A percentile compares a stretch with the other conserved stretches of the same genome.
These are phyloP conservation scores for Trichopus zeylanicus DNA, from an alignment of 116 monocot genomes.

Conservation along the genomic window DNA sequence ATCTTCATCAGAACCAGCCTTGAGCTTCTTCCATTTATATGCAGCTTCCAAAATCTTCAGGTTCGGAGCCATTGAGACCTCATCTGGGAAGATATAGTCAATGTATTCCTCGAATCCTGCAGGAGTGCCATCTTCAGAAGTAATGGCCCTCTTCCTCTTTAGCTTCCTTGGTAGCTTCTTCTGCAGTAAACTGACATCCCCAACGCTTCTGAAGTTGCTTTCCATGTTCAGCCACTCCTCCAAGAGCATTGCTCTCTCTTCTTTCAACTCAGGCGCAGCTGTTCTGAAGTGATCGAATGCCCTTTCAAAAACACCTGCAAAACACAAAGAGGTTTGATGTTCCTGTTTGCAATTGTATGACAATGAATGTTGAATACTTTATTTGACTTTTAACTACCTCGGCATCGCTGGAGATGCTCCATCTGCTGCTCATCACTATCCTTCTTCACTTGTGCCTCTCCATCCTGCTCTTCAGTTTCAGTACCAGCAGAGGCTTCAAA, in stretches of 20 bases:
- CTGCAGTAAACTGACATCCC: conserved; percentile 61
- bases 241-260: conserved; percentile 91
- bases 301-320: conserved; percentile 75
- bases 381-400: conserved; percentile 41
- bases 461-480: conserved; percentile 15
- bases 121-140: conserved; percentile 64
- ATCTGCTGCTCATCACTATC: conserved; percentile 19
- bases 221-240: conserved; percentile 91
- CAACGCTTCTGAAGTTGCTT: conserved; percentile 39
- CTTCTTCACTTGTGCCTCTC: conserved; percentile 11
- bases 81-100: conserved; percentile 92
- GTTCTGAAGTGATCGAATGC: conserved; percentile 88
- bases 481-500: conserved; percentile 72
- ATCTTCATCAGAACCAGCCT: conserved; percentile 44
- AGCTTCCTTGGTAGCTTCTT: conserved; percentile 90
- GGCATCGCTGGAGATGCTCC: conserved; percentile 34
- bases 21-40: conserved; percentile 87
- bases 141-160: conserved; percentile 75
- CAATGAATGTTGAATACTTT: background rate
- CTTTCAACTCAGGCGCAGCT: conserved; percentile 77
- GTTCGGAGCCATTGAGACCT: conserved; percentile 62
- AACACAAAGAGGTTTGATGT: background rate
- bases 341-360: background rate
- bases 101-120: conserved; percentile 83
- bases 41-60: conserved; percentile 84